Base-by-base conservation (phyloP, 2,329 filamentous ascomycete genomes). In the Fusarium illudens region DNA sequence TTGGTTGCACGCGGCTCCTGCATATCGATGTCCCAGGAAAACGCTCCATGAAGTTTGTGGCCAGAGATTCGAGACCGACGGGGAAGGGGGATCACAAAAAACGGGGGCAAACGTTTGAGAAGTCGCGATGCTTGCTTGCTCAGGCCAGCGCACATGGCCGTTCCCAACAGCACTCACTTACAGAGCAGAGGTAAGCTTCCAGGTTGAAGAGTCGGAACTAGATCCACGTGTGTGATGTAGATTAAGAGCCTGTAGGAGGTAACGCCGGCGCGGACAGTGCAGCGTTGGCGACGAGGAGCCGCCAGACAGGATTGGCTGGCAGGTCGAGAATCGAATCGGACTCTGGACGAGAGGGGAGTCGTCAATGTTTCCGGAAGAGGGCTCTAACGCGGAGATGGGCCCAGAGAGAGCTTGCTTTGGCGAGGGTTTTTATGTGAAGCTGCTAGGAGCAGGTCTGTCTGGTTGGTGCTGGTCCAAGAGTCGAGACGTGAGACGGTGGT, bases 161-260 rank as follows among this genome's bases (percentile, higher is more conserved):
- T 34, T 60, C 48, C 39, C 32, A 44, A 58, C 27, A 57, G 42
- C 37, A 68, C 66, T 70, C 33, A 68, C 66, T 70, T 63, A 68
- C 66, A 46, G 19, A 33, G 34, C 49, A 54, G 27, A 62, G 49
- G 13, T 50, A 39, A 54, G 50, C 42, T 30, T 17, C 25, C 36
- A 48, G 48, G 50, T 42, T 32, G 27, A 63, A 25, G 27, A 15
- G 22, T 27, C 36, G 36, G 33, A 50, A 48, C 50, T 29, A 29
- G 44, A 29, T 56, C 51, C 52, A 33, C 34, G 62, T 32, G 54
- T 57, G 51, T 36, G 32, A 60, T 30, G 62, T 59, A 60, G 55
- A 60, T 39, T 32, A 33, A 50, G 52, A 62, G 44, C 58, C 51
- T 32, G 49, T 52, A 48, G 19, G 55, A 46, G 30, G 48, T 20